A percentile compares a stretch with the other conserved stretches of the same genome.
Evolutionary conservation across 768 basidiomycete genomes (phyloP).

Genomic region (Boletus eberwhitei): DNA sequence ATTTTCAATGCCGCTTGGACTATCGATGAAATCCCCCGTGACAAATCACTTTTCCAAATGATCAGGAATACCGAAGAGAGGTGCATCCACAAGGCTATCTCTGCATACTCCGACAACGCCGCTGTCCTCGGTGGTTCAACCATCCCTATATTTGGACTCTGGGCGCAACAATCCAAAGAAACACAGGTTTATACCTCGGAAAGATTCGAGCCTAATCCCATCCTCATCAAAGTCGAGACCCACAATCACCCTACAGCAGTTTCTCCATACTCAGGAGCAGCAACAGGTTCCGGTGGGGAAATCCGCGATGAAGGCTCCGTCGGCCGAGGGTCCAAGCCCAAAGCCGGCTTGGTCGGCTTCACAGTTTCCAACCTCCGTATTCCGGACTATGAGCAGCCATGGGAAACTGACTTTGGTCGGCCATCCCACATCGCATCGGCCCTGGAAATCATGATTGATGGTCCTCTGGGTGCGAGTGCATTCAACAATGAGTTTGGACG

Average conservation of each 20-base stretch:
- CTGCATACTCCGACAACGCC: constrained; percentile 97
- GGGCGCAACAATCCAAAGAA: constrained; percentile 24
- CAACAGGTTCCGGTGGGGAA: constrained; percentile 97
- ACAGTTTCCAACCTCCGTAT: constrained; percentile 93
- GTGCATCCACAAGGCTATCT: constrained; percentile 75
- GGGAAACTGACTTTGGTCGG: constrained; percentile 93
- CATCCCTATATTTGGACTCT: constrained; percentile 71
- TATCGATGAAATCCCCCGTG: constrained; percentile 64
- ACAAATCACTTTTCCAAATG: constrained; percentile 89
- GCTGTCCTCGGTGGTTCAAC: constrained; percentile 78
- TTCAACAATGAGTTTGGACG: constrained; percentile 99
- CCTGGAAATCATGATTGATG: constrained; percentile 96
- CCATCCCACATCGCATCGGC: constrained; percentile 91
- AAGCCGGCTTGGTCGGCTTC: constrained; percentile 91
- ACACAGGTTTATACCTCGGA: constrained; percentile 51
- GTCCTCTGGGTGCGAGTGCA: constrained; percentile 88
- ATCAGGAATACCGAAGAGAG: constrained; percentile 92
- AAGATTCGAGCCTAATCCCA: constrained; percentile 69
- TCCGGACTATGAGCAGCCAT: constrained; percentile 87
- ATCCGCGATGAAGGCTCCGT: constrained; percentile 98
- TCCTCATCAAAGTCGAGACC: constrained; percentile 97
- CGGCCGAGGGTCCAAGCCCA: constrained; percentile 92
- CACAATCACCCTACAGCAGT: constrained; percentile 99
- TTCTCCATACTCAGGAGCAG: constrained; percentile 97
- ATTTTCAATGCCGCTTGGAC: constrained; percentile 99